Conservation (phyloP, 1,139 yeast genomes). For the Taiozyma onychis region DNA sequence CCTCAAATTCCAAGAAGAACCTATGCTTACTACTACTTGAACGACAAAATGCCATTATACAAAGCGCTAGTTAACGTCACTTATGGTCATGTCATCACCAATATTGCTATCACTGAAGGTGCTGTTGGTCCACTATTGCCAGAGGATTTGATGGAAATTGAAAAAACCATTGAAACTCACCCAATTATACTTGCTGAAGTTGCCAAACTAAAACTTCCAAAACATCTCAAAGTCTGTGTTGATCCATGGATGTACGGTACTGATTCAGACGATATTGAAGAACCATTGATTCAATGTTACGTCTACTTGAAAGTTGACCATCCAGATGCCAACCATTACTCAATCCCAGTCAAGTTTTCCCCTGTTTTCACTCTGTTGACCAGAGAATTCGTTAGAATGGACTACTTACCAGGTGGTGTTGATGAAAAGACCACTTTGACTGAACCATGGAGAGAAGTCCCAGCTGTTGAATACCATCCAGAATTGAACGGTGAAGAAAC, state of each 20-base stretch:
- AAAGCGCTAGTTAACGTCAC: slow-evolving; percentile 72
- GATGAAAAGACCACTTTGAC: slow-evolving; percentile 57
- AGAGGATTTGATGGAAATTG: slow-evolving; percentile 58
- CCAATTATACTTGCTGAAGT: slow-evolving; percentile 59
- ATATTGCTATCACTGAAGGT: slow-evolving; percentile 50
- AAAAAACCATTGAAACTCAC: slow-evolving; percentile 43
- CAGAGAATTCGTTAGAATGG: slow-evolving; percentile 65
- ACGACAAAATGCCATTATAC: slow-evolving; percentile 48
- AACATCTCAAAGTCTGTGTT: slow-evolving; percentile 48
- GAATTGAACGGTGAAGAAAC: slow-evolving; percentile 56
- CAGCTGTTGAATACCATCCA: slow-evolving; percentile 67
- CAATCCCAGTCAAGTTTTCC: slow-evolving; percentile 76
- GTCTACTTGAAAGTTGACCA: slow-evolving; percentile 74
- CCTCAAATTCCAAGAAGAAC: slow-evolving; percentile 62
- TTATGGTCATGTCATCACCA: slow-evolving; percentile 57
- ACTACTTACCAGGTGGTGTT: slow-evolving; percentile 68
- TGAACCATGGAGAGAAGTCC: slow-evolving; percentile 53
- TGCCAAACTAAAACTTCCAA: slow-evolving; percentile 58
- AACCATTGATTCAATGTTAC: slow-evolving; percentile 63
- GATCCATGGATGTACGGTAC: slow-evolving; percentile 93
- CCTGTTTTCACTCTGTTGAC: slow-evolving; percentile 74
- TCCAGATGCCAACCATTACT: slow-evolving; percentile 77
- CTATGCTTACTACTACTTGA: slow-evolving; percentile 60
- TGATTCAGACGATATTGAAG: slow-evolving; percentile 39
- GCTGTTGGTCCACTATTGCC: slow-evolving; percentile 71